phyloP scores from a whole-genome alignment of 495 filamentous ascomycete genomes.

The Penicillium paradoxum region DNA sequence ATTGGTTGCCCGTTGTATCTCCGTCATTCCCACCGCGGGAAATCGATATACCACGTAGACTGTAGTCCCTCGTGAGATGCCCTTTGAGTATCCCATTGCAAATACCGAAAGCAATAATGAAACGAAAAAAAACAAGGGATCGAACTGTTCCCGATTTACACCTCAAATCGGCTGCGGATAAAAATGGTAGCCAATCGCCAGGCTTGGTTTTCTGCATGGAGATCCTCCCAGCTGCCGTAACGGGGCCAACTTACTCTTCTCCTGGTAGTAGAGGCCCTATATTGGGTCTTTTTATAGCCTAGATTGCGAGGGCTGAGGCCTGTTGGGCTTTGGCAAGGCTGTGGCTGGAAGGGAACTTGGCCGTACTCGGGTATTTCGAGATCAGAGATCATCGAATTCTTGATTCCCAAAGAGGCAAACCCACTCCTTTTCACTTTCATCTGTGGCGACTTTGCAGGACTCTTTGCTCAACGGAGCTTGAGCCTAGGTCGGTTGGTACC shows the following conservation, averaged over 20 bases:
- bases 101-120: too few relatives aligned
- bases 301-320: too few relatives aligned
- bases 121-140: too few relatives aligned
- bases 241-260: background rate
- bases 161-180: constrained; percentile 9
- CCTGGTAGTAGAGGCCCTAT: background rate
- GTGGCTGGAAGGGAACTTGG: too few relatives aligned
- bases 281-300: too few relatives aligned
- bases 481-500: too few relatives aligned
- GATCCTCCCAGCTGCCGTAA: background rate
- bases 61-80: too few relatives aligned
- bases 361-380: background rate
- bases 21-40: too few relatives aligned
- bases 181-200: constrained; percentile 20
- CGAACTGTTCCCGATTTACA: too few relatives aligned
- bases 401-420: background rate
- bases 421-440: background rate
- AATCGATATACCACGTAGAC: too few relatives aligned
- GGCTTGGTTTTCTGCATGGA: background rate
- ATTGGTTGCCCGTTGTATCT: background rate
- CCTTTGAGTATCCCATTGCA: too few relatives aligned
- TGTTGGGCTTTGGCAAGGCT: too few relatives aligned
- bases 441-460: background rate
- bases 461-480: background rate
- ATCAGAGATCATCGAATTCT: background rate